phyloP scores from a whole-genome alignment of 805 yeast genomes.

The Huiozyma sinensis region DNA sequence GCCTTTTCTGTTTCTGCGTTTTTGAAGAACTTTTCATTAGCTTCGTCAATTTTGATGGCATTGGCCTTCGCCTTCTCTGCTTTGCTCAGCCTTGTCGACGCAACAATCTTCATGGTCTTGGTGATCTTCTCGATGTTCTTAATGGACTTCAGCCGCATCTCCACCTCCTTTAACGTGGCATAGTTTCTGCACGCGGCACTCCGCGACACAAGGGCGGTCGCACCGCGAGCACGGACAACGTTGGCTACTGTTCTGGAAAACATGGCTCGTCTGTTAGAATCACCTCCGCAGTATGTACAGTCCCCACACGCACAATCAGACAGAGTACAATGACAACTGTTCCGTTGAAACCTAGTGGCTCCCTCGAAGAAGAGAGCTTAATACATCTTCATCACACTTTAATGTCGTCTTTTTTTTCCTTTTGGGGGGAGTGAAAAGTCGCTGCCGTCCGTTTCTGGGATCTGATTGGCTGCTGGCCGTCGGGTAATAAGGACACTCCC shows the following conservation, averaged over 20 bases:
- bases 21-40: conserved; percentile 68
- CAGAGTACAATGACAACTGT: background rate
- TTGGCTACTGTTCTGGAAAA: no score
- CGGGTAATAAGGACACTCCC: no score
- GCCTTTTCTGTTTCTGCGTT: conserved; percentile 68
- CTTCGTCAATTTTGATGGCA: conserved; percentile 73
- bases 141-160: conserved; percentile 93
- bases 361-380: no score
- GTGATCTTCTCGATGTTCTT: conserved; percentile 99
- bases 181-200: conserved; percentile 51
- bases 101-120: conserved; percentile 98
- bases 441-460: no score
- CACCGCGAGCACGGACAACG: background rate
- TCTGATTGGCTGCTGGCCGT: no score
- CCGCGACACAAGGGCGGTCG: background rate
- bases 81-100: conserved; percentile 89
- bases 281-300: no score
- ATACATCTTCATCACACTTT: no score
- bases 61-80: conserved; percentile 92
- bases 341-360: no score
- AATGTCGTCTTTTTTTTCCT: no score
- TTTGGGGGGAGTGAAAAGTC: no score
- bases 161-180: conserved; percentile 98
- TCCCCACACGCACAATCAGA: no score
- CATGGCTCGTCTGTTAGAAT: no score